Conservation (phyloP, 306 rosid genomes). For the Parietaria judaica region DNA sequence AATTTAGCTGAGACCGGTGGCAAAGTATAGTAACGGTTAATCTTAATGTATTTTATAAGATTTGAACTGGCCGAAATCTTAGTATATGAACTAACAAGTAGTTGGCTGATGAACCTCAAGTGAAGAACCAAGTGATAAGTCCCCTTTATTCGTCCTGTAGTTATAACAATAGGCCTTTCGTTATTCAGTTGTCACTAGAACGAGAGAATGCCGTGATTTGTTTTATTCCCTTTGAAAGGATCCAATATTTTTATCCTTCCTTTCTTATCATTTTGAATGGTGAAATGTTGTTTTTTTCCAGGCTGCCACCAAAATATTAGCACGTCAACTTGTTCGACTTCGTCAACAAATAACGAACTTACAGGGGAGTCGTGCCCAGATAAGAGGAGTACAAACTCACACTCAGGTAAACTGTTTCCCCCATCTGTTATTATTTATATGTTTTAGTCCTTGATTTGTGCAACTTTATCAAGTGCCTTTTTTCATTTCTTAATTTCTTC, state of each 20-base stretch:
- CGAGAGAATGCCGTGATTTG: no score
- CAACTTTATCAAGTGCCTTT: neutral
- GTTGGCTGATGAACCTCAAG: neutral
- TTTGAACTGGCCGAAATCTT: neutral
- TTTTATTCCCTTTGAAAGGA: neutral
- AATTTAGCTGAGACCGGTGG: neutral
- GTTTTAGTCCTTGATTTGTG: neutral
- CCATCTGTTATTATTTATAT: neutral
- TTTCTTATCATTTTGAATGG: neutral
- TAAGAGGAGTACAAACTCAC: constrained; percentile 93
- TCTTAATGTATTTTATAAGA: no score
- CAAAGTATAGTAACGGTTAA: neutral
- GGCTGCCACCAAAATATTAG: constrained; percentile 90
- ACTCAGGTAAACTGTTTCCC: constrained; percentile 56
- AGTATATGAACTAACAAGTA: no score
- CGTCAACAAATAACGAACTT: constrained; percentile 95
- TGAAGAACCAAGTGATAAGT: neutral
- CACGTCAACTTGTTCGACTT: constrained; percentile 90
- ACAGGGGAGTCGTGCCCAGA: constrained; percentile 98
- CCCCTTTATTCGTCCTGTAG: no score
- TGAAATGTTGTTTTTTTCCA: constrained; percentile 13
- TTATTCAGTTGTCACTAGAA: no score
- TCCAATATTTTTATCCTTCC: neutral
- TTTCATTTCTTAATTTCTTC: constrained; percentile 4
- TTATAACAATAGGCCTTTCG: no score